Evolutionary conservation across 2,329 filamentous ascomycete genomes (phyloP), one percentile per base, ranked within the genome.

Genomic region (Teratosphaeria epicoccoides): DNA sequence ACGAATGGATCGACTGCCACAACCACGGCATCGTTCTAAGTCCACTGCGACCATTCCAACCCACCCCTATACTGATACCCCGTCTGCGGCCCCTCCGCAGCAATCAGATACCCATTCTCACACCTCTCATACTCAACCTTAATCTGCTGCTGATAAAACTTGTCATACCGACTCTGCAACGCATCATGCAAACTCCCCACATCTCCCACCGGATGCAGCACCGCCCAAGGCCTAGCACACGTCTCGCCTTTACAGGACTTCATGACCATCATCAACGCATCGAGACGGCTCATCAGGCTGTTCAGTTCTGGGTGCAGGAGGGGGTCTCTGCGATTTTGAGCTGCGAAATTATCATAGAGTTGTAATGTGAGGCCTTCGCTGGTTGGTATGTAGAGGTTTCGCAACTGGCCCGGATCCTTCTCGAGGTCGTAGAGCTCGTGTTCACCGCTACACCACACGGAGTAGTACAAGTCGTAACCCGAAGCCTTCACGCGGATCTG

Each of bases 361-460:
- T 46, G 5, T n/a, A 23, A 11, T n/a, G 23, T 14, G 44, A 12
- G 23, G 20, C 3, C 14, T 9, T 14, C 17, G 3, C 11, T 48
- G 11, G 6, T n/a, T 17, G 9, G 46, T 61, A 51, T 37, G 12
- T 48, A 48, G 25, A 61, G 53, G 43, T 64, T 64, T 43, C 53
- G 49, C 43, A 61, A 53, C 47, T 64, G 58, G 28, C 53, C 24
- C 0, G 59, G 59, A 44, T 64, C 62, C 28, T 51, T 51, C 49
- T 48, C 26, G 11, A 64, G 43, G 40, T 86, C 76, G 61, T 85
- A 87, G 7, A 84, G 73, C 61, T 87, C 82, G 50, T 79, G 76
- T 60, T 85, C 82, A 49, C 81, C 80, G 6, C 69, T 84, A 61
- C 84, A 87, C 82, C 82, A 87, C 0, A 85, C 80, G 0, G 80